Evolutionary conservation across 2,329 filamentous ascomycete genomes (phyloP), one percentile per base, ranked within the genome.

Genomic region (Dothistroma pini): DNA sequence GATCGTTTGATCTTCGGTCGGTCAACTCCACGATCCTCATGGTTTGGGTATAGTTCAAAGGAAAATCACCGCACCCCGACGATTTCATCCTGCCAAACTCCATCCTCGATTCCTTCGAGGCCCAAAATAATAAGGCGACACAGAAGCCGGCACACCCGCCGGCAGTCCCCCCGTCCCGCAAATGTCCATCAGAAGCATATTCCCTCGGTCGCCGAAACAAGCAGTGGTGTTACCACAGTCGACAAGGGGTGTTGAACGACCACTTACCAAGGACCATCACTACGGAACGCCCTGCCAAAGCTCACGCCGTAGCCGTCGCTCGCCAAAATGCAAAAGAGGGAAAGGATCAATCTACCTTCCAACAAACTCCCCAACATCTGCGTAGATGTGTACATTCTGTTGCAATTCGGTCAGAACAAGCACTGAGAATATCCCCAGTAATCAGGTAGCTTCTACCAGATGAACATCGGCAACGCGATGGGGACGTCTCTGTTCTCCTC

Each of bases 331-430:
- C 21, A 34, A 32, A 19, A 53, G 11, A 11, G 44, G 48, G n/a
- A 21, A 14, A 32, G 44, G 34, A 31, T 5, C 44, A 38, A 34
- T 47, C 48, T 58, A 62, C 57, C 60, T 59, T 49, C 60, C 60
- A 38, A 58, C 48, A 32, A 59, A 49, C 22, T 59, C 48, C 22
- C 60, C 60, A 7, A 59, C 48, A 19, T 59, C 60, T n/a, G 57
- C 52, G 31, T 62, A 54, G 7, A 59, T 47, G 25, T 51, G 56
- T 25, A 59, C 56, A 32, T 51, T 56, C 50, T 57, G 51, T 3
- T 35, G 29, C 9, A 50, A 31, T 4, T 31, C 41, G 25, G 38
- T 57, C 55, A 57, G 47, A 57, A 57, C 9, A 57, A 29, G 47
- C 55, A 57, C 55, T 57, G 7, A 4, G 48, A 55, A 35, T 21